Percentiles rank a stretch among this genome's conserved stretches.
These are phyloP conservation scores for Linnemannia zychae DNA, from an alignment of 192 early-diverging fungal species.

Conservation along the genomic window DNA sequence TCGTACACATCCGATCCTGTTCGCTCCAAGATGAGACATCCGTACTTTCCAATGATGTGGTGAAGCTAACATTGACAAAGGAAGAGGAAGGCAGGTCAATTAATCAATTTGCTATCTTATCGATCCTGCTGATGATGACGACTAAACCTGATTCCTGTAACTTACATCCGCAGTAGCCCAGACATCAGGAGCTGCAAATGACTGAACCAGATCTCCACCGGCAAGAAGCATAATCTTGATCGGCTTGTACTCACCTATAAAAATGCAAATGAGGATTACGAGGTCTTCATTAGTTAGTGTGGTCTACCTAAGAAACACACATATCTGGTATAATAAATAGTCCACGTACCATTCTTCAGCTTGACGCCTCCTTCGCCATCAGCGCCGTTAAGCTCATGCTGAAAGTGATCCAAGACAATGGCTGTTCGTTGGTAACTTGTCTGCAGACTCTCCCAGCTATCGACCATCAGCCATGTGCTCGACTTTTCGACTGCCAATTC, in stretches of 20 bases:
- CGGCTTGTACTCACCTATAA: conserved; percentile 64
- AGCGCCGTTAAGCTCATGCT: conserved; percentile 85
- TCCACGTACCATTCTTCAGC: conserved; percentile 67
- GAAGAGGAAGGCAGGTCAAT: not conserved
- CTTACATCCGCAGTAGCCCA: conserved; percentile 92
- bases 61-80: conserved; percentile 70
- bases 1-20: conserved; percentile 95
- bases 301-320: not conserved
- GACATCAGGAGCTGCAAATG: conserved; percentile 91
- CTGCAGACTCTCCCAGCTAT: conserved; percentile 93
- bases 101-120: not conserved
- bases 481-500: conserved; percentile 85
- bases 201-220: conserved; percentile 97
- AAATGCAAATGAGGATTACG: not conserved
- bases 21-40: conserved; percentile 96
- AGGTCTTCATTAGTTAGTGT: not conserved
- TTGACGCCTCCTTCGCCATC: conserved; percentile 76
- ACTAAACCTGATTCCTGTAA: not conserved
- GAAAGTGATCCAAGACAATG: conserved; percentile 95
- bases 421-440: conserved; percentile 86
- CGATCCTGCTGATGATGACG: not conserved
- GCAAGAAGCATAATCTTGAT: conserved; percentile 94
- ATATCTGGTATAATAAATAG: not conserved
- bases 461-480: conserved; percentile 96
- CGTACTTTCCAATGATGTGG: conserved; percentile 91